Evolutionary conservation across 768 basidiomycete genomes (phyloP), one percentile per base, ranked within the genome.

Genomic region (Lactarius indigo): DNA sequence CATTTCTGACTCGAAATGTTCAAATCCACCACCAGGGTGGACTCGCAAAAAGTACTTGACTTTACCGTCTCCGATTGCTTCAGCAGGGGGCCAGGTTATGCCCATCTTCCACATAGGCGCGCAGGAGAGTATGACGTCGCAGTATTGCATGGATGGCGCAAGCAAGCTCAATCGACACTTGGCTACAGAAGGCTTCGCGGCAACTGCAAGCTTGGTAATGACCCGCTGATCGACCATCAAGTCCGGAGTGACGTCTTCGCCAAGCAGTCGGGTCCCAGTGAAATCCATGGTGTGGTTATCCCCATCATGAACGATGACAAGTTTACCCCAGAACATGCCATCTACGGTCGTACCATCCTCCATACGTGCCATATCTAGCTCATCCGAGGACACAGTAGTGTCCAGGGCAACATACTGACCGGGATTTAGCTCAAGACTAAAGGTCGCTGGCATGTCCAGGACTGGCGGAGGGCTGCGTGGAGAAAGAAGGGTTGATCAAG

Each of bases 301-400:
- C 37, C 87, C 90, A 1, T 84, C 79, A 73, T 94, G 92, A 15
- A 92, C 84, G 59, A 94, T 91, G 70, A 86, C 86, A 62, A 94
- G 85, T 73, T 93, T 93, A 5, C 92, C 92, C 91, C 90, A 94
- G 77, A 93, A 94, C 76, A 85, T 79, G 47, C 92, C 92, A 58
- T 91, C 92, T 23, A 94, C 92, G 28, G 86, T 79, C 17, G 90
- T 93, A 1, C 92, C 92, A 71, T 94, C 92, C 69, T 94, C 92
- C 89, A 92, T 92, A 59, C 90, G 84, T 2, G 92, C 89, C 92
- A 94, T 94, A 74, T 94, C 92, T 41, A 93, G 83, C 70, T 93
- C 92, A 55, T 84, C 85, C 3, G 92, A 93, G 61, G 84, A 82
- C 39, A 93, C 83, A 20, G 84, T 89, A 3, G 90, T 90, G 70